These are phyloP conservation scores for Quercus agrifolia DNA, from an alignment of 306 rosid genomes.

Conservation along the genomic window DNA sequence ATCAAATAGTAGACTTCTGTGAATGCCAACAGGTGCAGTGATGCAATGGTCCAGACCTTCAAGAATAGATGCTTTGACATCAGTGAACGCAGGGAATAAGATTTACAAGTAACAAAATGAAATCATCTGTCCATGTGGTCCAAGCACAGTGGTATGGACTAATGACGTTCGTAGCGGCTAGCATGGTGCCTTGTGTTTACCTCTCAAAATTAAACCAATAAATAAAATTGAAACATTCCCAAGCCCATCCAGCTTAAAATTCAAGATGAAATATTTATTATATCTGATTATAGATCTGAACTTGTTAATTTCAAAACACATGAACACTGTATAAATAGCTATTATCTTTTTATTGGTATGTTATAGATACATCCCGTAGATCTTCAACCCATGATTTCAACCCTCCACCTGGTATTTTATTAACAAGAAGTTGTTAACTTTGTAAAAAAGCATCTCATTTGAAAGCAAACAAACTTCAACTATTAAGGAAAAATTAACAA, in stretches of 20 bases:
- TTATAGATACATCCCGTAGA: neutral
- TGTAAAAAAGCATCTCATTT: too few species aligned
- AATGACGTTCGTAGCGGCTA: neutral
- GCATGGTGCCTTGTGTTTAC: neutral
- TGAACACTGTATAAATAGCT: neutral
- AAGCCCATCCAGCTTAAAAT: neutral
- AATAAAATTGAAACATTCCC: neutral
- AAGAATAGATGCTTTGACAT: constrained; percentile 28
- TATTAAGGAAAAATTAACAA: neutral
- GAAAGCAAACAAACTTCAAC: neutral
- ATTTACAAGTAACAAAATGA: constrained; percentile 18
- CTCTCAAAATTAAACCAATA: neutral
- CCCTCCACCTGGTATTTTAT: neutral
- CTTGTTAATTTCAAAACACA: neutral
- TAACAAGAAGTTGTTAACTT: neutral
- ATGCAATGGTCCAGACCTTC: constrained; percentile 54
- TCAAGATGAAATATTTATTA: neutral
- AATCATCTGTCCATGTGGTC: neutral
- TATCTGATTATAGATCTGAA: neutral
- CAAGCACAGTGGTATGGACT: neutral
- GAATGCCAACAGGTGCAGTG: constrained; percentile 44
- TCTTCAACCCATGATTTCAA: neutral
- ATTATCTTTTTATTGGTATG: neutral
- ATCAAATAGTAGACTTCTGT: constrained; percentile 36
- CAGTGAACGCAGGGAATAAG: constrained; percentile 21